Evolutionary conservation across 768 basidiomycete species (phyloP).

Genomic region (Galerina sulciceps): DNA sequence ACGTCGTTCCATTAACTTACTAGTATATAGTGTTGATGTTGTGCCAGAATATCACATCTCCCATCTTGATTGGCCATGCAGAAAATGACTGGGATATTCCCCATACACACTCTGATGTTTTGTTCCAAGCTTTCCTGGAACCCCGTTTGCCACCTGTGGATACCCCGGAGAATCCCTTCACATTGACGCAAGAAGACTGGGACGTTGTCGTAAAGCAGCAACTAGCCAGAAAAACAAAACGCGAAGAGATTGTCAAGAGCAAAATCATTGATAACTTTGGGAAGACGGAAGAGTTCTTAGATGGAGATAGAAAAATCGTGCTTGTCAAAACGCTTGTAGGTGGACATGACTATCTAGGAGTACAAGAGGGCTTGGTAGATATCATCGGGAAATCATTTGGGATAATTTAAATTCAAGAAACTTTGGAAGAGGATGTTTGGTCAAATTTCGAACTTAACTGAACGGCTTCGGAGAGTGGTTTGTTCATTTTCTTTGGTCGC

Average conservation of each 20-base stretch:
- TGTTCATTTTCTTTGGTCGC: too few species aligned
- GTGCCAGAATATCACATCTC: constrained; percentile 62
- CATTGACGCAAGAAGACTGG: constrained; percentile 46
- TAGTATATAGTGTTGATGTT: constrained; percentile 23
- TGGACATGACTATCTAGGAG: constrained; percentile 62
- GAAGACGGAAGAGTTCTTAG: constrained; percentile 54
- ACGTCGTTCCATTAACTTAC: constrained; percentile 21
- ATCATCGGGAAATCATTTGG: constrained; percentile 48
- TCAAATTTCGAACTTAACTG: too few species aligned
- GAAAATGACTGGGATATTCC: constrained; percentile 83
- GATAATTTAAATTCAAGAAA: constrained; percentile 18
- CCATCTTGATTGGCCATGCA: constrained; percentile 79
- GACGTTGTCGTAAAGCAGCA: constrained; percentile 41
- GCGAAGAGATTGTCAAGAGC: constrained; percentile 48
- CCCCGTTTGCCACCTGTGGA: constrained; percentile 57
- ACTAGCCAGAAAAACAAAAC: constrained; percentile 40
- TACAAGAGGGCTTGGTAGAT: constrained; percentile 78
- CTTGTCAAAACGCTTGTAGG: constrained; percentile 68
- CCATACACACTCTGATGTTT: constrained; percentile 66
- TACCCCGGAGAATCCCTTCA: constrained; percentile 29
- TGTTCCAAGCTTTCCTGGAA: constrained; percentile 76
- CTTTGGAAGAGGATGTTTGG: too few species aligned
- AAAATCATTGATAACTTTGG: constrained; percentile 61
- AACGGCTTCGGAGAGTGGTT: too few species aligned
- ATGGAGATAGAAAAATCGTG: constrained; percentile 49